Evolutionary conservation across 768 basidiomycete genomes (phyloP).

Genomic region (Panaeolus cyanescens): DNA sequence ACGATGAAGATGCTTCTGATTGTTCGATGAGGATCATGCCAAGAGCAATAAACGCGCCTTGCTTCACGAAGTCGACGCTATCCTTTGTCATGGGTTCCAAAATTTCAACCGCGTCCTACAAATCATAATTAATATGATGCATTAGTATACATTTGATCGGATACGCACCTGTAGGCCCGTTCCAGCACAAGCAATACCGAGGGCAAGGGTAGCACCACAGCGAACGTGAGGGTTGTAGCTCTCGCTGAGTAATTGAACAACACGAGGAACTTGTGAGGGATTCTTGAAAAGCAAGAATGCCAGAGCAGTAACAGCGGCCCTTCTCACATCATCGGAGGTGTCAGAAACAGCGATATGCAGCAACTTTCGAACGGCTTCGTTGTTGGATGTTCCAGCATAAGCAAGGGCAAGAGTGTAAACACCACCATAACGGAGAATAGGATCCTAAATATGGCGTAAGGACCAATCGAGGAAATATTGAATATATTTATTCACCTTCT

Average conservation of each 20-base stretch:
- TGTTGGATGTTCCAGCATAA: constrained; percentile 95
- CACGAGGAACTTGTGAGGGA: constrained; percentile 92
- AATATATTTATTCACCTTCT: constrained; percentile 65
- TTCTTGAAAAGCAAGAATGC: constrained; percentile 98
- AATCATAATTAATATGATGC: constrained; percentile 7
- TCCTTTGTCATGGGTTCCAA: constrained; percentile 99
- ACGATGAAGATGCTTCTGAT: constrained; percentile 86
- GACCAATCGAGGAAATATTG: not conserved
- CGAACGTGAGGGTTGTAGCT: constrained; percentile 99
- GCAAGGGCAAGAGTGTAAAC: constrained; percentile 96
- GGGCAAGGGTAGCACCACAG: constrained; percentile 93
- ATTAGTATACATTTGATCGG: not conserved
- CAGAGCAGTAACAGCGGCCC: constrained; percentile 94
- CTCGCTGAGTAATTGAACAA: constrained; percentile 95
- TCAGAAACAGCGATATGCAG: constrained; percentile 98
- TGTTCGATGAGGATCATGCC: constrained; percentile 98
- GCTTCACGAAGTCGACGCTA: constrained; percentile 96
- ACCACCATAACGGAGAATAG: constrained; percentile 95
- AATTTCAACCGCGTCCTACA: constrained; percentile 91
- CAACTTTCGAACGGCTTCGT: constrained; percentile 87
- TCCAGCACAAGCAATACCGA: constrained; percentile 97
- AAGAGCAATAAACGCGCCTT: constrained; percentile 93
- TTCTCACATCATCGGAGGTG: constrained; percentile 94
- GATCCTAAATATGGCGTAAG: constrained; percentile 58
- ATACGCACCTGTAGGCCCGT: constrained; percentile 84